Conservation (phyloP, 148 eudicot species). For the Tetragonia tetragonoides region DNA sequence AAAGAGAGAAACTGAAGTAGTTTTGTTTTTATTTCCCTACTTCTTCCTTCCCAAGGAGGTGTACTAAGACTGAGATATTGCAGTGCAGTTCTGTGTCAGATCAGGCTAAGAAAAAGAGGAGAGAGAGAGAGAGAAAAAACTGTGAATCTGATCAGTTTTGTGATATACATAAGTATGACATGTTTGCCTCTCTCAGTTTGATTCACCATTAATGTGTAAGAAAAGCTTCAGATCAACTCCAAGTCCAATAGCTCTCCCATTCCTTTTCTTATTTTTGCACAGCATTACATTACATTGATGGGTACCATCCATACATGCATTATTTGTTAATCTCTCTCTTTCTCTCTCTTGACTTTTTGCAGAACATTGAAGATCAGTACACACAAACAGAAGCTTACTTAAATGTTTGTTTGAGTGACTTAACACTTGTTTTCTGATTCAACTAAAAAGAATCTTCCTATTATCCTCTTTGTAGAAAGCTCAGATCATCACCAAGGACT, state of each 20-base stretch:
- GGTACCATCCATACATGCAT: background rate
- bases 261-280: background rate
- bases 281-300: background rate
- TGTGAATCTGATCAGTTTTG: too few species aligned
- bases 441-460: conserved; percentile 17
- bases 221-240: conserved; percentile 22
- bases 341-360: too few species aligned
- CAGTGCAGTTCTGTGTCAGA: conserved; percentile 22
- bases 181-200: conserved; percentile 13
- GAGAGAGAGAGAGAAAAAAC: background rate
- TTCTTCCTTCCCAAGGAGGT: conserved; percentile 23
- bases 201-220: conserved; percentile 28
- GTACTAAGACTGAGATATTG: conserved; percentile 10
- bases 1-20: conserved; percentile 21
- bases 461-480: conserved; percentile 15
- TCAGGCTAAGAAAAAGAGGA: background rate
- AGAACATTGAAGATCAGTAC: background rate
- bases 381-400: conserved; percentile 16
- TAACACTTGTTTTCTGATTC: conserved; percentile 7
- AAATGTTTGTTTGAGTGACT: conserved; percentile 14
- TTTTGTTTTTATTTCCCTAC: conserved; percentile 1
- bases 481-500: background rate
- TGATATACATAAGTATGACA: conserved; percentile 9
- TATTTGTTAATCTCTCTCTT: background rate
- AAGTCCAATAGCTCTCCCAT: background rate